phyloP scores from a whole-genome alignment of 331 rosid genomes.

The Malus hybrid region DNA sequence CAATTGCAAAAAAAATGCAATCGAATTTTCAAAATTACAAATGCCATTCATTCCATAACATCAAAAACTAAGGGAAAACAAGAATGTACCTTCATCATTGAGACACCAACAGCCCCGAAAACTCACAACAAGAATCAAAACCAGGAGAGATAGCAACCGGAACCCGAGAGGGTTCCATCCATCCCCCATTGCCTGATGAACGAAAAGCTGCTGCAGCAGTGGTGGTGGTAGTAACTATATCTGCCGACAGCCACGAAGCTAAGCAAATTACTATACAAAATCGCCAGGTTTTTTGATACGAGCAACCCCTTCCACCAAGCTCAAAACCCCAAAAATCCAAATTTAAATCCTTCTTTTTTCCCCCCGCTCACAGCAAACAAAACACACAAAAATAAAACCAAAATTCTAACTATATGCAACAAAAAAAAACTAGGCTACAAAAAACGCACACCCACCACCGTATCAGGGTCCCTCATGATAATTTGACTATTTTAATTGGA shows the following conservation, averaged over 20 bases:
- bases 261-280: slow-evolving; percentile 29
- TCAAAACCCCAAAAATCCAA: background rate
- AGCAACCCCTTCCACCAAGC: slow-evolving; percentile 4
- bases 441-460: slow-evolving; percentile 24
- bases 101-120: slow-evolving; percentile 41
- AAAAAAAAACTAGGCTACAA: slow-evolving; percentile 20
- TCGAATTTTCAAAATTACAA: background rate
- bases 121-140: slow-evolving; percentile 36
- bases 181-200: slow-evolving; percentile 60
- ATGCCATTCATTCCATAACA: background rate
- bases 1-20: background rate
- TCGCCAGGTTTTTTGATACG: slow-evolving; percentile 47
- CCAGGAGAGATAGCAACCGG: slow-evolving; percentile 41
- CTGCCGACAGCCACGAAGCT: slow-evolving; percentile 33
- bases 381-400: slow-evolving; percentile 3
- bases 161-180: slow-evolving; percentile 49
- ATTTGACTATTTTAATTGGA: background rate
- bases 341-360: background rate
- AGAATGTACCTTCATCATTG: slow-evolving; percentile 65
- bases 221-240: slow-evolving; percentile 28
- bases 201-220: slow-evolving; percentile 32
- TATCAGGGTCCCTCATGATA: slow-evolving; percentile 62
- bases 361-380: background rate
- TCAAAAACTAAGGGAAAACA: background rate
- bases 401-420: slow-evolving; percentile 30